Conservation (phyloP, 1,284 basidiomycete genomes). For the Pholiota adiposa region DNA sequence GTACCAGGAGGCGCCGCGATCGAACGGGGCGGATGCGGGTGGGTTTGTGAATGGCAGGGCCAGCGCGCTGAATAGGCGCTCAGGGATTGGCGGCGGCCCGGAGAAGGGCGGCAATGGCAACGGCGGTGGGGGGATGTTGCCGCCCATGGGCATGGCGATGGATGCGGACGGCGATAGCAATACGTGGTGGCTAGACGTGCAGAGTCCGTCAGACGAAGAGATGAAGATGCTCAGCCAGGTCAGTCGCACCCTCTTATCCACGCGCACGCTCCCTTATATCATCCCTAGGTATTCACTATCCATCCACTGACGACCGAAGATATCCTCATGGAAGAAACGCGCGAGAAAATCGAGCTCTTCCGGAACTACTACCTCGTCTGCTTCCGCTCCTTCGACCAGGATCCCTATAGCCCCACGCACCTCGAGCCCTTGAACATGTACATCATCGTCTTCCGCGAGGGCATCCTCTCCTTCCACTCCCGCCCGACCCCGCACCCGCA, state of each 20-base stretch:
- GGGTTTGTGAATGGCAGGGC: neutral
- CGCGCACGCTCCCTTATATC: neutral
- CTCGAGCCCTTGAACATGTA: constrained; percentile 99
- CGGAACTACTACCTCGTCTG: constrained; percentile 99
- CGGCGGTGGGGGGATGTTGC: constrained; percentile 22
- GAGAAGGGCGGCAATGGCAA: constrained; percentile 9
- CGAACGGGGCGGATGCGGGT: constrained; percentile 4
- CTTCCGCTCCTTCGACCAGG: constrained; percentile 99
- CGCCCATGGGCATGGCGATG: constrained; percentile 19
- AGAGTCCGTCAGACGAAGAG: constrained; percentile 95
- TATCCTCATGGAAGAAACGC: constrained; percentile 98
- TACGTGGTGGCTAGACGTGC: constrained; percentile 99
- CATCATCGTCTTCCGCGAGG: constrained; percentile 98
- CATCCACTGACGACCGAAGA: constrained; percentile 99
- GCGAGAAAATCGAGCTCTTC: constrained; percentile 99
- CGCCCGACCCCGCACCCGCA: constrained; percentile 96
- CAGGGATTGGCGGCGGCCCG: neutral
- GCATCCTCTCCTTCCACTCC: constrained; percentile 98
- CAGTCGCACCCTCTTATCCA: constrained; percentile 10
- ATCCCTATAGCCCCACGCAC: constrained; percentile 96
- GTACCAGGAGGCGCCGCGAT: constrained; percentile 14
- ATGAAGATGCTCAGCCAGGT: constrained; percentile 97
- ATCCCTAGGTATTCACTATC: constrained; percentile 87
- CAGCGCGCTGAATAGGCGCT: constrained; percentile 3
- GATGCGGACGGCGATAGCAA: constrained; percentile 61